Evolutionary conservation across 768 basidiomycete species (phyloP).

Genomic region (Dioszegia hungarica): DNA sequence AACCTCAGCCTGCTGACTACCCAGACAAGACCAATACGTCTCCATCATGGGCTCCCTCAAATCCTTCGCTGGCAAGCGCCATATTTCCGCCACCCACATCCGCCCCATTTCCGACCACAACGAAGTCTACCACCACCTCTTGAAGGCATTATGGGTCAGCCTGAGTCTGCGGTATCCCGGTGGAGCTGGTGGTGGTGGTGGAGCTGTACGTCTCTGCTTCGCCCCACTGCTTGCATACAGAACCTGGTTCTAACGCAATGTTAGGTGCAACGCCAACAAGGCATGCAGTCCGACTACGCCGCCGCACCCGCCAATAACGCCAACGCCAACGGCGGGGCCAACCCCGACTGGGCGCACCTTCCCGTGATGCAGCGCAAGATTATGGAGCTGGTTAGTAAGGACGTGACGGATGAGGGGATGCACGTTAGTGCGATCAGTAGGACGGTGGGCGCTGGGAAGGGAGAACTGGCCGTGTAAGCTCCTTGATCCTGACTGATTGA

Average conservation of each 20-base stretch:
- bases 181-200: constrained; percentile 52
- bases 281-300: constrained; percentile 13
- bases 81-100: constrained; percentile 73
- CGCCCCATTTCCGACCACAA: constrained; percentile 64
- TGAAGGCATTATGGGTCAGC: constrained; percentile 68
- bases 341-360: constrained; percentile 54
- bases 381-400: constrained; percentile 59
- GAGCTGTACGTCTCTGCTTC: not conserved
- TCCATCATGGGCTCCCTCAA: constrained; percentile 78
- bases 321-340: not conserved
- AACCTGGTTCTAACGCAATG: not conserved
- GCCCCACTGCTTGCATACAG: not conserved
- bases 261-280: not conserved
- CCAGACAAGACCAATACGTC: constrained; percentile 70
- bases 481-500: not conserved
- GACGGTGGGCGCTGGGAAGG: constrained; percentile 56
- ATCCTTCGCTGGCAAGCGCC: constrained; percentile 71
- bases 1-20: not conserved
- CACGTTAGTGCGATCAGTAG: constrained; percentile 69
- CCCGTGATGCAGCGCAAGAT: constrained; percentile 62
- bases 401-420: constrained; percentile 60
- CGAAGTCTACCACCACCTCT: constrained; percentile 75
- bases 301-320: constrained; percentile 5
- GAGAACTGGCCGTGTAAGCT: constrained; percentile 62
- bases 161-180: constrained; percentile 57